Conservation (phyloP, 2,329 filamentous ascomycete genomes). For the Chrysosporium queenslandicum region DNA sequence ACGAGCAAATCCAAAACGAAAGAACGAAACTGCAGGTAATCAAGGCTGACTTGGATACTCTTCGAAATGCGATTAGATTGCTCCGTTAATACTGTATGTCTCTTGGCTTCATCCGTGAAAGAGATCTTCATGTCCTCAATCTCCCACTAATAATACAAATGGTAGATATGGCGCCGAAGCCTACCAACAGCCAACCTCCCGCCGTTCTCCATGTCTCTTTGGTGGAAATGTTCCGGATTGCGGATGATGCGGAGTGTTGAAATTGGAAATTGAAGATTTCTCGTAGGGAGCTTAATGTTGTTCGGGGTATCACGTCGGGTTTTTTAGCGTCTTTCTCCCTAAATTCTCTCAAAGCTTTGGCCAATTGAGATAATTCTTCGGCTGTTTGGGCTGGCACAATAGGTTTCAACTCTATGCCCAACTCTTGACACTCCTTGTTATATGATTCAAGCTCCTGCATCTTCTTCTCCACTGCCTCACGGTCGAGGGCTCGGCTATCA, state of each 20-base stretch:
- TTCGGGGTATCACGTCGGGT: neutral
- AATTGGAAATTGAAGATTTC: too few relatives aligned
- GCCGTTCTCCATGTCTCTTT: too few relatives aligned
- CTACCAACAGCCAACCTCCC: too few relatives aligned
- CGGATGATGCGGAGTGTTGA: too few relatives aligned
- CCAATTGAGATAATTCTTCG: neutral
- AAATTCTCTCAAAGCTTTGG: neutral
- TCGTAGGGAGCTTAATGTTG: neutral
- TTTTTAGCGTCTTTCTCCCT: neutral
- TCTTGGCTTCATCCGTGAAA: neutral
- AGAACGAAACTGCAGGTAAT: neutral
- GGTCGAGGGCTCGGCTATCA: neutral
- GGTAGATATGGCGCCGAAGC: too few relatives aligned
- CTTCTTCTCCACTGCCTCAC: neutral
- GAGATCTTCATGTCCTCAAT: neutral
- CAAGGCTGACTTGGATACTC: neutral
- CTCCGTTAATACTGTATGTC: neutral
- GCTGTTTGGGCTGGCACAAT: neutral
- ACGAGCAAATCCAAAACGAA: neutral
- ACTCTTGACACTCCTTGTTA: slow-evolving; percentile 7
- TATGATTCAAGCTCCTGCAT: slow-evolving; percentile 3
- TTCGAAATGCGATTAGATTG: slow-evolving; percentile 1
- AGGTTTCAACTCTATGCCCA: slow-evolving; percentile 5
- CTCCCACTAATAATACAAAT: slow-evolving; percentile 3
- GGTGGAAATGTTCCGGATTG: neutral